phyloP scores from a whole-genome alignment of 306 rosid species.

The Mimosa bimucronata region DNA sequence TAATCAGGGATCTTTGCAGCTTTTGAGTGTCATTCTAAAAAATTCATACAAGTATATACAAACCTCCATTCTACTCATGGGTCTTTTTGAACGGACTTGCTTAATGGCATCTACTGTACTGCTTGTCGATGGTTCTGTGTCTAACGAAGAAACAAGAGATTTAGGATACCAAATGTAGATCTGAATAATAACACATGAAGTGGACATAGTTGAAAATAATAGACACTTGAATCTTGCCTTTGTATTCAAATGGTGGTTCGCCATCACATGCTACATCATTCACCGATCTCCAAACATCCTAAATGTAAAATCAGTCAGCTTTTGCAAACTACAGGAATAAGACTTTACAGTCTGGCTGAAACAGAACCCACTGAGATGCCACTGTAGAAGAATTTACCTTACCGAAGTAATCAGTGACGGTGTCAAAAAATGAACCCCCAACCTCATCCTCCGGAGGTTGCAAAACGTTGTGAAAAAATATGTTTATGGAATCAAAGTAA shows the following conservation, averaged over 20 bases:
- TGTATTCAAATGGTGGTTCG: constrained; percentile 57
- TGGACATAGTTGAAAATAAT: constrained; percentile 28
- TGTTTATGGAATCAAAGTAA: constrained; percentile 94
- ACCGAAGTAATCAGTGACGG: constrained; percentile 66
- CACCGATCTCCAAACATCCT: constrained; percentile 77
- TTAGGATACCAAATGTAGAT: constrained; percentile 23
- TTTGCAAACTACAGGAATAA: constrained; percentile 28
- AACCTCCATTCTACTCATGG: constrained; percentile 98
- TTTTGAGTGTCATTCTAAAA: not conserved
- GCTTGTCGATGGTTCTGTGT: constrained; percentile 67
- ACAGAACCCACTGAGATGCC: constrained; percentile 36
- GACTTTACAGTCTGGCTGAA: constrained; percentile 36
- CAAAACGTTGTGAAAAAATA: constrained; percentile 96
- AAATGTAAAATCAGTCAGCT: constrained; percentile 39
- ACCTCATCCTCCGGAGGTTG: constrained; percentile 97
- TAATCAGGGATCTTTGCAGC: not conserved
- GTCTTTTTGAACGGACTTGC: constrained; percentile 81
- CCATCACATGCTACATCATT: constrained; percentile 51
- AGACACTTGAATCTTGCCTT: constrained; percentile 58
- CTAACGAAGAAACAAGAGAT: constrained; percentile 34
- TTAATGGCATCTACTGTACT: constrained; percentile 77
- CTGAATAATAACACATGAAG: constrained; percentile 20
- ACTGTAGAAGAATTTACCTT: constrained; percentile 67
- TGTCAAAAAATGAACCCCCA: constrained; percentile 70
- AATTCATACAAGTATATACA: constrained; percentile 39